Conservation (phyloP, 1,284 basidiomycete genomes). For the Ganoderma multipileum region DNA sequence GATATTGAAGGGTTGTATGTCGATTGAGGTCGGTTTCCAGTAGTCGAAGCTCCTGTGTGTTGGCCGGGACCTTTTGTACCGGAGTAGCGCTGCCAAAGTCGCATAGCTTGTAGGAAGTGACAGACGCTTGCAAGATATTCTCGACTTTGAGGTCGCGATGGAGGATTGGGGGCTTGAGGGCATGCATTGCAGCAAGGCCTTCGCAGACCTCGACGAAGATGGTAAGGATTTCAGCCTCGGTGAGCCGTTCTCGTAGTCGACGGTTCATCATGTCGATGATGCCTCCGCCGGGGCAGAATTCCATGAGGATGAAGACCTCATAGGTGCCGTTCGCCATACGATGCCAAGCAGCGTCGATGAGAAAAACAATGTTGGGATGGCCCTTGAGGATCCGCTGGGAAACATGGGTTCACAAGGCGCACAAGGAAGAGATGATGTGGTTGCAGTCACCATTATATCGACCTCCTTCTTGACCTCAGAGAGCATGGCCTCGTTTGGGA, state of each 20-base stretch:
- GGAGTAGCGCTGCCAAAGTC: slow-evolving; percentile 96
- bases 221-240: slow-evolving; percentile 95
- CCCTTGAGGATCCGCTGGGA: slow-evolving; percentile 83
- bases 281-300: slow-evolving; percentile 93
- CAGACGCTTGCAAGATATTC: slow-evolving; percentile 89
- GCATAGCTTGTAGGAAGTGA: slow-evolving; percentile 91
- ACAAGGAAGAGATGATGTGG: slow-evolving; percentile 31
- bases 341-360: slow-evolving; percentile 94
- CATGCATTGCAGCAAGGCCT: slow-evolving; percentile 95
- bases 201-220: slow-evolving; percentile 98
- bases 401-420: slow-evolving; percentile 16
- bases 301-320: slow-evolving; percentile 99
- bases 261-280: slow-evolving; percentile 99
- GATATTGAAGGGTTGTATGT: slow-evolving; percentile 94
- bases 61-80: slow-evolving; percentile 75
- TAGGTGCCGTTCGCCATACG: slow-evolving; percentile 82
- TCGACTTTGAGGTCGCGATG: slow-evolving; percentile 99
- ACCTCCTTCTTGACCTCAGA: slow-evolving; percentile 98
- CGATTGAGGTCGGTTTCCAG: slow-evolving; percentile 93
- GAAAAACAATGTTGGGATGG: slow-evolving; percentile 92
- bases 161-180: slow-evolving; percentile 86
- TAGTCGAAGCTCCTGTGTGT: slow-evolving; percentile 82
- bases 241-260: slow-evolving; percentile 90
- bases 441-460: slow-evolving; percentile 89
- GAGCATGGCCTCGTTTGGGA: slow-evolving; percentile 89